These are phyloP conservation scores for Lycium barbarum DNA, from an alignment of 257 asterid genomes.

Conservation along the genomic window DNA sequence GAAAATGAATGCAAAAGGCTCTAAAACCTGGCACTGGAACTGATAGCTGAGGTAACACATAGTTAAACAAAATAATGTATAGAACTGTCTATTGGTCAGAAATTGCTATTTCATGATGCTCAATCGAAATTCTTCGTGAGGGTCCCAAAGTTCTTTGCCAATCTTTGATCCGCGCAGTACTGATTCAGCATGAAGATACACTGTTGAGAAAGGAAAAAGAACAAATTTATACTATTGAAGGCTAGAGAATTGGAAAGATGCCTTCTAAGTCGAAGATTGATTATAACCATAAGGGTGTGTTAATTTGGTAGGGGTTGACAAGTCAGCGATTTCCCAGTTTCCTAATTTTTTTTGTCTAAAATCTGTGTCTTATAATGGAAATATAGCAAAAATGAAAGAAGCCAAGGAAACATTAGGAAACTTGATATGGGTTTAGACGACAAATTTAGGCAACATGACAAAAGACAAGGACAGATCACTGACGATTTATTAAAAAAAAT, in stretches of 20 bases:
- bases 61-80: background rate
- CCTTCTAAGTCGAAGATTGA: background rate
- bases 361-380: conserved; percentile 14
- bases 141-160: background rate
- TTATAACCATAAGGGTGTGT: background rate
- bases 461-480: conserved; percentile 12
- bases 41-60: background rate
- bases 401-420: background rate
- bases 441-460: conserved; percentile 20
- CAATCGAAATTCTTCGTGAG: background rate
- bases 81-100: background rate
- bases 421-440: background rate
- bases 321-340: background rate
- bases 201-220: background rate
- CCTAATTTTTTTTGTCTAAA: background rate
- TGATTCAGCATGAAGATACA: background rate
- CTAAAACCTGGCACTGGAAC: background rate
- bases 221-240: background rate
- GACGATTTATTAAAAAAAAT: background rate
- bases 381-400: background rate
- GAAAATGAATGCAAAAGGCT: background rate
- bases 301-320: background rate
- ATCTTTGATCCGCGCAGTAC: background rate
- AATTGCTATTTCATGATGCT: background rate
- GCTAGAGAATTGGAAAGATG: background rate